These are phyloP conservation scores for Crithidia expoeki DNA, from an alignment of 208 protist species.

Conservation along the genomic window DNA sequence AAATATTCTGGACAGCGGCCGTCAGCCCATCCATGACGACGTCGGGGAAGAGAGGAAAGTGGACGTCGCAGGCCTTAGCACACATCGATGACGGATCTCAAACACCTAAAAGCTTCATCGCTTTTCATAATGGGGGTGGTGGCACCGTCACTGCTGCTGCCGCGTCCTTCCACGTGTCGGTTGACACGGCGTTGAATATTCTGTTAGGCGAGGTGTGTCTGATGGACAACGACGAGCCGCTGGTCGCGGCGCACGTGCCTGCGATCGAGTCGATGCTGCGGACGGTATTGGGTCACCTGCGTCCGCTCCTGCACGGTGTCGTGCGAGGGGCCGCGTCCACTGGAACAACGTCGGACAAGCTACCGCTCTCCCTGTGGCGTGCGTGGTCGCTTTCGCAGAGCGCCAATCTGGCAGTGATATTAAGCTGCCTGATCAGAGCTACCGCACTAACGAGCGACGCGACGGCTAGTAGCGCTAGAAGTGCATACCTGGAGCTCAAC, in stretches of 20 bases:
- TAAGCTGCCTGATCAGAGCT: background rate
- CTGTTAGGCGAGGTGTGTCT: constrained; percentile 18
- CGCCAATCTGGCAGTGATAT: background rate
- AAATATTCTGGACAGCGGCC: constrained; percentile 17
- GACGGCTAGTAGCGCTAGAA: background rate
- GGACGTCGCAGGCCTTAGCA: background rate
- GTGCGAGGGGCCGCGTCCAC: background rate
- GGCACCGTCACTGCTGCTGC: background rate
- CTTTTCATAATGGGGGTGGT: background rate
- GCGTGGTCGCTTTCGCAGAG: constrained; percentile 3
- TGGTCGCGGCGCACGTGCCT: constrained; percentile 21
- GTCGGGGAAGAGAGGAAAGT: constrained; percentile 12
- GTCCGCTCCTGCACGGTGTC: background rate
- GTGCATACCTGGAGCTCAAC: constrained; percentile 6
- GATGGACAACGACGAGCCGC: constrained; percentile 13
- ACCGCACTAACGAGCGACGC: no score
- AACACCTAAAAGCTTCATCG: background rate
- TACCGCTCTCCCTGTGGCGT: constrained; percentile 8
- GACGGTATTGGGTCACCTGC: constrained; percentile 17
- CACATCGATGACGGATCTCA: background rate
- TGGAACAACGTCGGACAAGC: background rate
- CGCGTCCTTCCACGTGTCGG: constrained; percentile 9
- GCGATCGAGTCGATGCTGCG: constrained; percentile 23
- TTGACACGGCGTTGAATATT: constrained; percentile 15
- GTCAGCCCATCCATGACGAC: background rate